Percentiles rank a stretch among this genome's conserved stretches.
Evolutionary conservation across 805 yeast species (phyloP).

Genomic region (Nakazawaea peltata): DNA sequence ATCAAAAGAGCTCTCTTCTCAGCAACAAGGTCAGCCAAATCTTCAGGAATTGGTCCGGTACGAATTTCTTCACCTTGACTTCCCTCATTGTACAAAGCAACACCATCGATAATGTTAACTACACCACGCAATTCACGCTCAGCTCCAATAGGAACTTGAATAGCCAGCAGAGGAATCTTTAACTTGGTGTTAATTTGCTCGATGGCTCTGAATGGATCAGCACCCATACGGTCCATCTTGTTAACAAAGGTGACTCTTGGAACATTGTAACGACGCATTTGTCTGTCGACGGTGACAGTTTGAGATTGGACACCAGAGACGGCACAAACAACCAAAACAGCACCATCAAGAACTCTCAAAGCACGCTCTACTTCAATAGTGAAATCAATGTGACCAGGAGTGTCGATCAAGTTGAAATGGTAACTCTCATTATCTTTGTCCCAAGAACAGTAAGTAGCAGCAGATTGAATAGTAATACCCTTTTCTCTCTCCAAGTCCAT

Average conservation of each 20-base stretch:
- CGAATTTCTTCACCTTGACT: conserved; percentile 77
- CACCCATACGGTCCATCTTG: conserved; percentile 99
- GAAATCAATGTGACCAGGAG: conserved; percentile 98
- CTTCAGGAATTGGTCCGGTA: conserved; percentile 62
- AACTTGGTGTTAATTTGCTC: conserved; percentile 84
- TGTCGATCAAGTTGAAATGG: conserved; percentile 93
- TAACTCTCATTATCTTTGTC: conserved; percentile 58
- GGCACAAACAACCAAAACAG: conserved; percentile 96
- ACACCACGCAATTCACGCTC: conserved; percentile 82
- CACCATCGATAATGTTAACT: conserved; percentile 84
- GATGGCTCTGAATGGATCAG: conserved; percentile 92
- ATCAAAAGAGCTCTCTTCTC: conserved; percentile 82
- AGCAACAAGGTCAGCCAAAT: conserved; percentile 73
- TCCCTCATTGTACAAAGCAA: conserved; percentile 85
- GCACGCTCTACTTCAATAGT: conserved; percentile 99
- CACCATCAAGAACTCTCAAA: conserved; percentile 95
- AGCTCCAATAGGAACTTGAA: conserved; percentile 96
- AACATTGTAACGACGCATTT: conserved; percentile 96
- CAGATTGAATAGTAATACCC: conserved; percentile 97
- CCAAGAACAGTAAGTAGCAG: conserved; percentile 98
- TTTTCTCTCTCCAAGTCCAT: conserved; percentile 98
- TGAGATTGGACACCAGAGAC: conserved; percentile 98
- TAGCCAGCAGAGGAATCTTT: conserved; percentile 92
- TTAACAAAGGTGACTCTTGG: conserved; percentile 95
- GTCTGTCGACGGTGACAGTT: conserved; percentile 97